Percentiles rank a stretch among this genome's conserved stretches.
Evolutionary conservation across 2,329 filamentous ascomycete genomes (phyloP).

Genomic region (Cadophora sp.): DNA sequence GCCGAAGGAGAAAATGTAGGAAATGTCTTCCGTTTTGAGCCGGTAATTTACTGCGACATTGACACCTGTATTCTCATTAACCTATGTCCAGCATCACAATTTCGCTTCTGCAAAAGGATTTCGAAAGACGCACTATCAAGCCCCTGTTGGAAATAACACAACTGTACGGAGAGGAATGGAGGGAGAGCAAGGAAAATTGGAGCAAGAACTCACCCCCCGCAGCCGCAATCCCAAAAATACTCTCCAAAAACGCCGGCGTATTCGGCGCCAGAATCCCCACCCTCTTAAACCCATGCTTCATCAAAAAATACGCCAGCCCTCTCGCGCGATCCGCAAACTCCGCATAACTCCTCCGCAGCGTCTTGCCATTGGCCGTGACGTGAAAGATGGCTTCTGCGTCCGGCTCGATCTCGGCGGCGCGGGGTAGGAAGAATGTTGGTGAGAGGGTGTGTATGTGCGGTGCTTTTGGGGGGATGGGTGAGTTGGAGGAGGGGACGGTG

Average conservation of each 20-base stretch:
- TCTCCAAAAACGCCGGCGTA: constrained; percentile 92
- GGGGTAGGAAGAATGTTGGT: constrained; percentile 85
- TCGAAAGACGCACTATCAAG: too few relatives aligned
- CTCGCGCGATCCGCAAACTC: constrained; percentile 86
- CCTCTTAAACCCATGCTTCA: constrained; percentile 73
- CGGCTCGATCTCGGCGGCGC: constrained; percentile 88
- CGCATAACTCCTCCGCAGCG: constrained; percentile 77
- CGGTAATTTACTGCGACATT: constrained; percentile 78
- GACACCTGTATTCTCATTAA: constrained; percentile 54
- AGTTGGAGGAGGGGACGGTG: constrained; percentile 31
- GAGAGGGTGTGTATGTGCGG: constrained; percentile 76
- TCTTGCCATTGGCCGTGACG: constrained; percentile 76
- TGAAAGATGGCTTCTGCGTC: constrained; percentile 86
- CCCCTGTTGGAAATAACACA: too few relatives aligned
- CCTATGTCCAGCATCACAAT: too few relatives aligned
- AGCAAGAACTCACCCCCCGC: constrained; percentile 57
- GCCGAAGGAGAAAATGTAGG: constrained; percentile 87
- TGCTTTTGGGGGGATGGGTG: constrained; percentile 42
- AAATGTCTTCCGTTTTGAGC: constrained; percentile 83
- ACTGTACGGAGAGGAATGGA: too few relatives aligned
- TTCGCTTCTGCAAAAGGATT: neutral
- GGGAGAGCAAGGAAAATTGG: too few relatives aligned
- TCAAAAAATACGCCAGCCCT: constrained; percentile 87
- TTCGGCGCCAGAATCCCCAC: constrained; percentile 91
- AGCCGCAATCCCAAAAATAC: constrained; percentile 85